phyloP scores from a whole-genome alignment of 495 filamentous ascomycete genomes.

The Rusavskia elegans region DNA sequence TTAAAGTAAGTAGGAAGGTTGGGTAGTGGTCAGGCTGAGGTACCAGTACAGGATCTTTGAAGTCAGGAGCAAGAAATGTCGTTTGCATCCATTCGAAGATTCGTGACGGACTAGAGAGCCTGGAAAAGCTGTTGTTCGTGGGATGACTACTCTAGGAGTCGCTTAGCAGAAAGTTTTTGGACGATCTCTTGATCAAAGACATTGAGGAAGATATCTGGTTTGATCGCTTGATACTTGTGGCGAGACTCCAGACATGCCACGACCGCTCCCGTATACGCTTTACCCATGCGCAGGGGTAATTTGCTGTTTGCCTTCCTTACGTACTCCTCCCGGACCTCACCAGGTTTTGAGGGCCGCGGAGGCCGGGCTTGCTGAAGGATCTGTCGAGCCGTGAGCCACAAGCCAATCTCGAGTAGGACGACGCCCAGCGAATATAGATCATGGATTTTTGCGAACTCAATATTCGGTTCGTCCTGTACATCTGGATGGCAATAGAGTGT shows the following conservation, averaged over 20 bases:
- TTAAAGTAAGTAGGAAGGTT: no score
- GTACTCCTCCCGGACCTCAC: background rate
- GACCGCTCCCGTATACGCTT: background rate
- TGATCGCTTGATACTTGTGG: background rate
- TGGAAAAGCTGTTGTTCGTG: no score
- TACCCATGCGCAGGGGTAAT: background rate
- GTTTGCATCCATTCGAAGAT: no score
- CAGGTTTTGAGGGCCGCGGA: background rate
- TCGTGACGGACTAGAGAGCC: no score
- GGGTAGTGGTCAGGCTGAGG: no score
- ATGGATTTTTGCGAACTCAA: background rate
- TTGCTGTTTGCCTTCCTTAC: background rate
- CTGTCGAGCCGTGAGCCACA: background rate
- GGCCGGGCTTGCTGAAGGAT: background rate
- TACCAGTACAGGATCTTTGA: no score
- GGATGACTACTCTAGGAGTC: background rate
- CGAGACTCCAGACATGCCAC: background rate
- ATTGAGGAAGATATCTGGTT: background rate
- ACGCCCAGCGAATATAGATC: conserved; percentile 10
- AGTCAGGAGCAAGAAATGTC: no score
- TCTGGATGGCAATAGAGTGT: conserved; percentile 4
- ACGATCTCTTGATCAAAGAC: background rate
- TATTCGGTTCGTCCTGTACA: background rate
- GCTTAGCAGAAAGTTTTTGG: background rate
- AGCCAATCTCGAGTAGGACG: conserved; percentile 9